A percentile compares a stretch with the other conserved stretches of the same genome.
These are phyloP conservation scores for Aspergillus puulaauensis DNA, from an alignment of 2,329 filamentous ascomycete species.

Conservation along the genomic window DNA sequence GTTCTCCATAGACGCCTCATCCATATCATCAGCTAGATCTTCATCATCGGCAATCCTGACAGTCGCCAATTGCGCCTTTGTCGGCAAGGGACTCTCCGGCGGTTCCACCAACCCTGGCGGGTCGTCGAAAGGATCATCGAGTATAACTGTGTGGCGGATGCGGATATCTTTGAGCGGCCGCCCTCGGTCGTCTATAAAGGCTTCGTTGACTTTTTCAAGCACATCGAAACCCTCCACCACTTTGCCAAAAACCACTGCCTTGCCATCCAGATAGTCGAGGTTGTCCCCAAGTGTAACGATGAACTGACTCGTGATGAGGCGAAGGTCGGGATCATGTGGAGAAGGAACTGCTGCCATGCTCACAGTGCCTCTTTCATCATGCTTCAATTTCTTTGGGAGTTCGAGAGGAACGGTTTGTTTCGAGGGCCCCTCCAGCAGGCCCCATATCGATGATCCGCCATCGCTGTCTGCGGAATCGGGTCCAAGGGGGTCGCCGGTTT, in stretches of 20 bases:
- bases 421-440: constrained; percentile 67
- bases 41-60: constrained; percentile 91
- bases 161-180: constrained; percentile 91
- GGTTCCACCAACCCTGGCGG: constrained; percentile 74
- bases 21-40: constrained; percentile 72
- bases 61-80: constrained; percentile 82
- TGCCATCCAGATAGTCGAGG: constrained; percentile 86
- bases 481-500: constrained; percentile 91
- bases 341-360: constrained; percentile 94
- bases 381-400: constrained; percentile 83
- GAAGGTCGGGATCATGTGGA: constrained; percentile 72
- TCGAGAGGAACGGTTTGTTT: constrained; percentile 80
- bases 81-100: constrained; percentile 75
- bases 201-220: constrained; percentile 86
- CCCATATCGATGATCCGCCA: constrained; percentile 93
- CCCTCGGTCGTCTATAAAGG: constrained; percentile 82
- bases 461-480: constrained; percentile 81
- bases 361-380: constrained; percentile 84
- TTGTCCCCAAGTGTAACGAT: constrained; percentile 88
- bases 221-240: constrained; percentile 95
- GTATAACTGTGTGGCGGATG: constrained; percentile 85
- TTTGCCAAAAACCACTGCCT: constrained; percentile 91
- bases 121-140: constrained; percentile 91
- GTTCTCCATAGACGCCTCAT: constrained; percentile 78
- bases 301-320: constrained; percentile 87